Evolutionary conservation across 2,329 filamentous ascomycete genomes (phyloP).

Genomic region (Leptodontidium sp.): DNA sequence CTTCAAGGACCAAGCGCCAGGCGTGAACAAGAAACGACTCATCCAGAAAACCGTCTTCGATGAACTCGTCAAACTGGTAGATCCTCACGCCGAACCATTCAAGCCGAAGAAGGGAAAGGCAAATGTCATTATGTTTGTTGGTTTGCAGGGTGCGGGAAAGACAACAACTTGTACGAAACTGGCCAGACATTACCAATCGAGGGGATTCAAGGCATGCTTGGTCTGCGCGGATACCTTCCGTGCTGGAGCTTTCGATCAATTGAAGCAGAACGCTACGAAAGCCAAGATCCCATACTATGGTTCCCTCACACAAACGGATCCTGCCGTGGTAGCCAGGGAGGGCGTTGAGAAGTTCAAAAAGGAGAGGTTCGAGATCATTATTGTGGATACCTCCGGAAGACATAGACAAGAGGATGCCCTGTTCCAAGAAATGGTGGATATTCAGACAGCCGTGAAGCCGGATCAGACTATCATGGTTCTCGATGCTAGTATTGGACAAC

Average conservation of each 20-base stretch:
- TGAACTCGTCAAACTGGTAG: conserved; percentile 92
- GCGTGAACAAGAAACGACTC: conserved; percentile 96
- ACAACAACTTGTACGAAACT: conserved; percentile 98
- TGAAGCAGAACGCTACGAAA: conserved; percentile 99
- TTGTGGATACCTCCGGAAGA: conserved; percentile 95
- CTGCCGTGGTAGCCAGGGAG: conserved; percentile 89
- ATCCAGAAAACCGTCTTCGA: conserved; percentile 99
- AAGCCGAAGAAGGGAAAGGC: conserved; percentile 95
- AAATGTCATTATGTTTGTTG: conserved; percentile 99
- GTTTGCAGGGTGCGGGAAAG: conserved; percentile 96
- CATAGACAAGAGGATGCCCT: conserved; percentile 95
- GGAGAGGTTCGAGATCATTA: conserved; percentile 97
- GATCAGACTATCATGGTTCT: conserved; percentile 99
- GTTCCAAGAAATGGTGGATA: conserved; percentile 98
- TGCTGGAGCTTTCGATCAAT: conserved; percentile 96
- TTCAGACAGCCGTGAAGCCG: conserved; percentile 86
- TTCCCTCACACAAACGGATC: conserved; percentile 94
- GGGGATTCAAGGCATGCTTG: conserved; percentile 90
- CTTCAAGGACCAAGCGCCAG: conserved; percentile 89
- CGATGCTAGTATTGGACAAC: conserved; percentile 95
- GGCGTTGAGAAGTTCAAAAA: conserved; percentile 99
- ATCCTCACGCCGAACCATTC: conserved; percentile 94
- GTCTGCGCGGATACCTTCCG: conserved; percentile 99
- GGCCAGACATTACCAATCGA: conserved; percentile 90
- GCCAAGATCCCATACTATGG: conserved; percentile 99